Evolutionary conservation across 352 stramenopile genomes (phyloP).

Genomic region (Phytopythium helicoides): DNA sequence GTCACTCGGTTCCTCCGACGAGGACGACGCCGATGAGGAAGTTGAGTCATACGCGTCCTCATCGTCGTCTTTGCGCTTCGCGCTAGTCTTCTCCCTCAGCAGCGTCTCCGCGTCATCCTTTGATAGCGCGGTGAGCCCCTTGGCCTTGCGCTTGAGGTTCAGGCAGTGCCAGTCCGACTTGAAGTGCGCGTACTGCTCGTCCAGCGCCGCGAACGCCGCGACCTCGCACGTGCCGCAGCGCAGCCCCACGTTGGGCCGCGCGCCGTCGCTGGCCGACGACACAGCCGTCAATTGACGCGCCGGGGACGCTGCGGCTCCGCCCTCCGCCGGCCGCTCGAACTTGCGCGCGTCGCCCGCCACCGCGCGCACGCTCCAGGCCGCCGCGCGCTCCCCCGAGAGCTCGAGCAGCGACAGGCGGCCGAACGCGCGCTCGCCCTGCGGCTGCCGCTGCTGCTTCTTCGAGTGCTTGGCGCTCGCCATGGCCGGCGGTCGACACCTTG

Average conservation of each 20-base stretch:
- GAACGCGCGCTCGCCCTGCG: constrained; percentile 39
- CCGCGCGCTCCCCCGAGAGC: constrained; percentile 38
- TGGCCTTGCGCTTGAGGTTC: constrained; percentile 78
- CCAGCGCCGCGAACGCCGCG: constrained; percentile 55
- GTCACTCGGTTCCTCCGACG: constrained; percentile 52
- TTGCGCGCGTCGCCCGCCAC: constrained; percentile 52
- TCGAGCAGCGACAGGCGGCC: constrained; percentile 64
- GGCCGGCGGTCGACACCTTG: neutral
- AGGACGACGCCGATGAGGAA: constrained; percentile 38
- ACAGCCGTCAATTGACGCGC: constrained; percentile 28
- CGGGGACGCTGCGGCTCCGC: constrained; percentile 10
- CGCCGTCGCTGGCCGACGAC: constrained; percentile 29
- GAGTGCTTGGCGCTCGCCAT: too few relatives aligned
- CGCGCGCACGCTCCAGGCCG: constrained; percentile 55
- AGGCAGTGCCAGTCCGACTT: constrained; percentile 79
- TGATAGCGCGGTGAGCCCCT: constrained; percentile 41
- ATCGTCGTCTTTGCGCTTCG: constrained; percentile 5
- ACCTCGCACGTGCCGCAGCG: constrained; percentile 79
- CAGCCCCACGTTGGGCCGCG: constrained; percentile 41
- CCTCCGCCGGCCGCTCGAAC: constrained; percentile 24
- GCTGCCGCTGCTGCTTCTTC: constrained; percentile 14
- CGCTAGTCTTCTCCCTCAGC: constrained; percentile 3
- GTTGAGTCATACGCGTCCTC: constrained; percentile 18
- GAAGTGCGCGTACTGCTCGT: constrained; percentile 86
- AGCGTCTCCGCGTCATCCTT: constrained; percentile 33